Percentiles rank a stretch among this genome's conserved stretches.
phyloP scores from a whole-genome alignment of 2,329 filamentous ascomycete species.

The Sporothrix phasma region DNA sequence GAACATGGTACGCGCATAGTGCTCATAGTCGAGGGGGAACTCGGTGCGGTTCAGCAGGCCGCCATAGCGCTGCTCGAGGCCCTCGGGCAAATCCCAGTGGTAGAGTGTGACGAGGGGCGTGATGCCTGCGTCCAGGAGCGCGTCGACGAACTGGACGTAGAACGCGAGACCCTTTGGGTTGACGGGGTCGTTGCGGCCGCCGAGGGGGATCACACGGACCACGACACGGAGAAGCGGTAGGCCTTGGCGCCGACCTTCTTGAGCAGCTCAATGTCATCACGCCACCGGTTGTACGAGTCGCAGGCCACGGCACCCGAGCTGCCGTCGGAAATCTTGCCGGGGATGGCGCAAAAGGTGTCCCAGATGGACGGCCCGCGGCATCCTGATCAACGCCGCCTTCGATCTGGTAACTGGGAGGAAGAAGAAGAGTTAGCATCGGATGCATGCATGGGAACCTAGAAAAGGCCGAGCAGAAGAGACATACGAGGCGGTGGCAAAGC shows the following conservation, averaged over 20 bases:
- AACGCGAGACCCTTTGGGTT: conserved; percentile 69
- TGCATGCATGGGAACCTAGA: background rate
- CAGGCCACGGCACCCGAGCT: conserved; percentile 68
- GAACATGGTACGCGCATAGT: conserved; percentile 70
- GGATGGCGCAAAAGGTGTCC: conserved; percentile 76
- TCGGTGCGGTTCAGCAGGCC: conserved; percentile 72
- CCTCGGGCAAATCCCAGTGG: conserved; percentile 81
- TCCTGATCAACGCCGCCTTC: conserved; percentile 67
- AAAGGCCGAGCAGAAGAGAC: conserved; percentile 22
- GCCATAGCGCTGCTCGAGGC: conserved; percentile 68
- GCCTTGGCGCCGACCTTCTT: conserved; percentile 62
- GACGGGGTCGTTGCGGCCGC: conserved; percentile 70
- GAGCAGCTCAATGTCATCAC: conserved; percentile 66
- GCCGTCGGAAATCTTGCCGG: conserved; percentile 74
- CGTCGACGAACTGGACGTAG: conserved; percentile 71
- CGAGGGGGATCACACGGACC: conserved; percentile 81
- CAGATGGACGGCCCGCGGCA: conserved; percentile 73
- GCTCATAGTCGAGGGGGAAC: conserved; percentile 70
- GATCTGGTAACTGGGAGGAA: conserved; percentile 67
- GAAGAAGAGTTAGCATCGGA: background rate
- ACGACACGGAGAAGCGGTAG: conserved; percentile 80
- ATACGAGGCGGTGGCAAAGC: conserved; percentile 68
- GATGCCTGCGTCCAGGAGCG: conserved; percentile 66
- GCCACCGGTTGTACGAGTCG: conserved; percentile 74
- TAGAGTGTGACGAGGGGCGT: conserved; percentile 73